Conservation (phyloP, 352 stramenopile species). For the Achlya hypogyna region DNA sequence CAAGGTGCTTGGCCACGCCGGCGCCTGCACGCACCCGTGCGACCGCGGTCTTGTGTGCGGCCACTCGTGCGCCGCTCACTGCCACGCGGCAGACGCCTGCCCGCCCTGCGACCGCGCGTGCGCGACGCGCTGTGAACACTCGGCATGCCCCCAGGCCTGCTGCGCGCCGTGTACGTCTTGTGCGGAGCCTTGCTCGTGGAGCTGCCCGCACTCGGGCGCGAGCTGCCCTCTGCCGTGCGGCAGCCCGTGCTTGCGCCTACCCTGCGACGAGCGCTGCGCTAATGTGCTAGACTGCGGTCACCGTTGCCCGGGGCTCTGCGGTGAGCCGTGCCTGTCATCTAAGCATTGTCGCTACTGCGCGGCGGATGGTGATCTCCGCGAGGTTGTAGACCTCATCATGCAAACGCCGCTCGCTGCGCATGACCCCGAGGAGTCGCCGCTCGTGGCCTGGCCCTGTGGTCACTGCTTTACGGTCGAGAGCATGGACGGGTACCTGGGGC, state of each 20-base stretch:
- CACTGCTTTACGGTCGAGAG: slow-evolving; percentile 57
- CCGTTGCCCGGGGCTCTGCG: slow-evolving; percentile 64
- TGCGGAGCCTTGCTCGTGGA: slow-evolving; percentile 16
- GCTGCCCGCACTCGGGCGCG: not conserved
- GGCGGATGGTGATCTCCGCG: slow-evolving; percentile 25
- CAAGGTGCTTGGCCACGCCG: no score
- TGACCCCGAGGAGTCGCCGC: slow-evolving; percentile 49
- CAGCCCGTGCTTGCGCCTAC: slow-evolving; percentile 26
- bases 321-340: slow-evolving; percentile 49
- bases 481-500: slow-evolving; percentile 53
- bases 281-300: slow-evolving; percentile 52
- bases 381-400: slow-evolving; percentile 54
- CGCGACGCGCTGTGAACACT: slow-evolving; percentile 1
- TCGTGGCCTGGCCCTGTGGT: slow-evolving; percentile 59
- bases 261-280: slow-evolving; percentile 43
- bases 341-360: slow-evolving; percentile 53
- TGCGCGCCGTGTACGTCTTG: slow-evolving; percentile 18
- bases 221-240: slow-evolving; percentile 14
- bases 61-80: slow-evolving; percentile 2
- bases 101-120: slow-evolving; percentile 6
- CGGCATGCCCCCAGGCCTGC: slow-evolving; percentile 1
- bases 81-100: slow-evolving; percentile 2
- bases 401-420: slow-evolving; percentile 49
- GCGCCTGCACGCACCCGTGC: slow-evolving; percentile 2
- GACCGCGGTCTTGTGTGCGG: slow-evolving; percentile 12